These are phyloP conservation scores for Ustilago cynodontis DNA, from an alignment of 1,284 basidiomycete genomes.

Conservation along the genomic window DNA sequence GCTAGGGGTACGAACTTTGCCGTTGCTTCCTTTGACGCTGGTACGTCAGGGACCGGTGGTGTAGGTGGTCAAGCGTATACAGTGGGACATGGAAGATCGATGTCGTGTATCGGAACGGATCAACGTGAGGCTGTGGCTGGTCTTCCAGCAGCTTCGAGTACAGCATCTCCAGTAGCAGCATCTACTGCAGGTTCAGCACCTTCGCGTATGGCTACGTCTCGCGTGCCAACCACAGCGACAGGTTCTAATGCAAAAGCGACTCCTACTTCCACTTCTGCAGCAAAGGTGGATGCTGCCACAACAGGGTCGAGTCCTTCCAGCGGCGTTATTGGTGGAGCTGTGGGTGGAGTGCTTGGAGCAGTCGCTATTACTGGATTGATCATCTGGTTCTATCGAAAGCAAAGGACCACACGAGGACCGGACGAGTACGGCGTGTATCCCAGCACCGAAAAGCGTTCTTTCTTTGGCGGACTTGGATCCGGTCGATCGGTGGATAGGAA, in stretches of 20 bases:
- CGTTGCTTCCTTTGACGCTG: conserved; percentile 40
- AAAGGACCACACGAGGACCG: conserved; percentile 23
- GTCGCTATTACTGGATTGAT: conserved; percentile 15
- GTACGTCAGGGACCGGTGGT: conserved; percentile 38
- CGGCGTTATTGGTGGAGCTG: conserved; percentile 33
- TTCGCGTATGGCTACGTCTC: conserved; percentile 31
- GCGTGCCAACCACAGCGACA: not conserved
- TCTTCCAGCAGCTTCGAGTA: conserved; percentile 31
- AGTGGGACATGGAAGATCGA: conserved; percentile 22
- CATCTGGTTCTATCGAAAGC: conserved; percentile 19
- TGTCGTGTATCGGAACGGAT: conserved; percentile 15
- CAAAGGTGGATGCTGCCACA: conserved; percentile 10
- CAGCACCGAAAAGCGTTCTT: conserved; percentile 26
- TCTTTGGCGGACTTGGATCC: conserved; percentile 34
- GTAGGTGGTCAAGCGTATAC: conserved; percentile 41
- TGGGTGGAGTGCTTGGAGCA: conserved; percentile 34
- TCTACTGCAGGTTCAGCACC: conserved; percentile 10
- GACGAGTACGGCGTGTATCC: conserved; percentile 45
- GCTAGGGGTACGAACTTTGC: conserved; percentile 42
- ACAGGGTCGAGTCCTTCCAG: conserved; percentile 10
- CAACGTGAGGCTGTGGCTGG: conserved; percentile 29
- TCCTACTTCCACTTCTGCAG: conserved; percentile 12
- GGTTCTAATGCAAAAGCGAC: conserved; percentile 11
- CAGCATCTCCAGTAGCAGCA: conserved; percentile 18
- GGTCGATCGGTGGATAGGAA: conserved; percentile 16